Conservation (phyloP, 331 rosid species). For the Dryas integrifolia region DNA sequence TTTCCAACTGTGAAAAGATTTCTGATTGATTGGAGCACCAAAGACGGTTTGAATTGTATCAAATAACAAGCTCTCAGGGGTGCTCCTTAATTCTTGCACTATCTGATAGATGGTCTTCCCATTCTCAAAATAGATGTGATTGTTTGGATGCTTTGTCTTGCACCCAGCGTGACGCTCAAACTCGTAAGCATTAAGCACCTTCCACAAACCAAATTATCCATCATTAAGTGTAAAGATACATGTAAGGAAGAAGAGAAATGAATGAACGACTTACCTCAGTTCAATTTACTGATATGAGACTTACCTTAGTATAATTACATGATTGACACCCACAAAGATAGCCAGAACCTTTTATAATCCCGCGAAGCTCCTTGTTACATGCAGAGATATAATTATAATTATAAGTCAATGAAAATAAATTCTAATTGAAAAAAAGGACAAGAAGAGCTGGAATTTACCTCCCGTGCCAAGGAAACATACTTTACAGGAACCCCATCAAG, state of each 20-base stretch:
- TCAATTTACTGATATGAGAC: conserved; percentile 28
- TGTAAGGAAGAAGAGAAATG: conserved; percentile 19
- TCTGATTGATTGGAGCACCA: conserved; percentile 85
- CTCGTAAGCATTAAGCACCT: conserved; percentile 88
- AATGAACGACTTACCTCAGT: conserved; percentile 43
- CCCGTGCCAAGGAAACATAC: conserved; percentile 70
- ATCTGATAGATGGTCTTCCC: conserved; percentile 85
- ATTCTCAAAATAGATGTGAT: conserved; percentile 79
- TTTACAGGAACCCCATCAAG: conserved; percentile 94
- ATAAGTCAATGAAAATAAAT: conserved; percentile 22
- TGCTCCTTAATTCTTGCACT: conserved; percentile 81
- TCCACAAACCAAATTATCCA: conserved; percentile 24
- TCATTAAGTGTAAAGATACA: conserved; percentile 11
- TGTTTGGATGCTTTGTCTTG: conserved; percentile 92
- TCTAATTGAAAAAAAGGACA: conserved; percentile 15
- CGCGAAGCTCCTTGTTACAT: conserved; percentile 71
- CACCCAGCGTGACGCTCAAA: conserved; percentile 89
- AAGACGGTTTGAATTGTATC: conserved; percentile 70
- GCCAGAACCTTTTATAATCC: conserved; percentile 81
- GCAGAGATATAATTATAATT: conserved; percentile 23
- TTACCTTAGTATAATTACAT: conserved; percentile 69
- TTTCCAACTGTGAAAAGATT: conserved; percentile 75
- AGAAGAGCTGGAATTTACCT: conserved; percentile 52
- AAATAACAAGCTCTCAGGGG: conserved; percentile 72
- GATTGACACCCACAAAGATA: conserved; percentile 88